Percentiles rank a stretch among this genome's conserved stretches.
Evolutionary conservation across 352 stramenopile genomes (phyloP).

Genomic region (Pythium rhizo-oryzae): DNA sequence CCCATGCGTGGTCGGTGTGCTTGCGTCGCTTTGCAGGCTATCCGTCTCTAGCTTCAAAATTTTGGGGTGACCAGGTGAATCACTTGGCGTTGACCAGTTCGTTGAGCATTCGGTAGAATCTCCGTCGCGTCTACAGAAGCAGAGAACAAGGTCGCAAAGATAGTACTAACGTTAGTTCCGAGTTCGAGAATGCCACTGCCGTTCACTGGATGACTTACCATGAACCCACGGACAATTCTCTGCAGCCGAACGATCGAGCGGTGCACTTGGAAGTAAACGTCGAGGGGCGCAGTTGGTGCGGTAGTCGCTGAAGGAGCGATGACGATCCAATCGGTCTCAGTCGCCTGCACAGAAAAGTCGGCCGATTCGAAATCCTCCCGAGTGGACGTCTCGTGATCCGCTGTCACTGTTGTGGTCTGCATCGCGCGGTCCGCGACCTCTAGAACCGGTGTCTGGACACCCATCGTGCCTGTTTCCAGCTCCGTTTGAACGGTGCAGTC

Average conservation of each 20-base stretch:
- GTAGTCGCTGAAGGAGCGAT: neutral
- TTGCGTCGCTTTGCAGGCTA: neutral
- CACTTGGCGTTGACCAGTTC: slow-evolving; percentile 34
- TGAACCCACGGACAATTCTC: slow-evolving; percentile 17
- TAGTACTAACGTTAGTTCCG: neutral
- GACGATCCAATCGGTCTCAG: neutral
- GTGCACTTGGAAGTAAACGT: slow-evolving; percentile 26
- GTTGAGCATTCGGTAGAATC: slow-evolving; percentile 46
- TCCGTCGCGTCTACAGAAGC: slow-evolving; percentile 32
- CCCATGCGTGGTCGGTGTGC: neutral
- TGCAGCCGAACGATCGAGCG: slow-evolving; percentile 17
- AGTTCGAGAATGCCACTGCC: no score
- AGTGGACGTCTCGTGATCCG: neutral
- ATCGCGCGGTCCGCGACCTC: neutral
- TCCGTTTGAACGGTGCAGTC: slow-evolving; percentile 1
- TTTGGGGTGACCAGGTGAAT: no score
- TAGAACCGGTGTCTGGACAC: neutral
- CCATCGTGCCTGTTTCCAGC: neutral
- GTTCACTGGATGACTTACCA: slow-evolving; percentile 15
- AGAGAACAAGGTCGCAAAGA: no score
- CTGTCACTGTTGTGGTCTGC: neutral
- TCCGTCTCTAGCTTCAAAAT: slow-evolving; percentile 17
- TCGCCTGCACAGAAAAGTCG: slow-evolving; percentile 4
- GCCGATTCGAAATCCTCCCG: neutral
- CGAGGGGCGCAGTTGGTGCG: neutral